Conservation (phyloP, 2,329 filamentous ascomycete species). For the Lachnellula occidentalis region DNA sequence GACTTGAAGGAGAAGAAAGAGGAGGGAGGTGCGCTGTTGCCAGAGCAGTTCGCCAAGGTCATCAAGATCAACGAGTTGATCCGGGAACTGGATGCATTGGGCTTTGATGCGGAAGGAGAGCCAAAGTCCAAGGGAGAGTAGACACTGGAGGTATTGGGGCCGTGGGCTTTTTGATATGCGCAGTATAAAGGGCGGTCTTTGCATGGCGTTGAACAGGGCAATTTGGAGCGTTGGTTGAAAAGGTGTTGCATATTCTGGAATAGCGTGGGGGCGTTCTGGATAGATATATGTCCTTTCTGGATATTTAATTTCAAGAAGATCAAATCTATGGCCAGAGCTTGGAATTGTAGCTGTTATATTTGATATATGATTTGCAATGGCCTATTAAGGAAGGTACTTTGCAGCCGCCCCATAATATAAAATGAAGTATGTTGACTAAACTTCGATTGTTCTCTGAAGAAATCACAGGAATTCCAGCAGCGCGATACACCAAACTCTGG, state of each 20-base stretch:
- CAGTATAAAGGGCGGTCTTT: background rate
- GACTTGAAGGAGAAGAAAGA: constrained; percentile 91
- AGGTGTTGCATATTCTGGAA: background rate
- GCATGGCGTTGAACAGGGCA: background rate
- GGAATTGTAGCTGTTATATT: too few relatives aligned
- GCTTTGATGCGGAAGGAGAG: constrained; percentile 76
- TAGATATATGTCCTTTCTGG: background rate
- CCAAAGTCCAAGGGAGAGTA: constrained; percentile 37
- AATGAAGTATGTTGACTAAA: too few relatives aligned
- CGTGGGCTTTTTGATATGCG: background rate
- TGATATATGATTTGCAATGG: background rate
- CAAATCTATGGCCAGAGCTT: background rate
- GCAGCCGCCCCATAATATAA: background rate
- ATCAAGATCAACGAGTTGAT: constrained; percentile 95
- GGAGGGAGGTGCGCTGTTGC: constrained; percentile 73
- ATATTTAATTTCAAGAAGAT: background rate
- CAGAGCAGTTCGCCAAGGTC: constrained; percentile 95
- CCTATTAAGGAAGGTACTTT: background rate
- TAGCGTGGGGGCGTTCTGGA: background rate
- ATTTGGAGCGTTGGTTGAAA: background rate
- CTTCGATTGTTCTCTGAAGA: too few relatives aligned
- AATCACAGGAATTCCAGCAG: too few relatives aligned
- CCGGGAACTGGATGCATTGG: constrained; percentile 76
- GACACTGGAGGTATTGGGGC: background rate
- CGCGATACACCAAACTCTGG: too few relatives aligned